Evolutionary conservation across 768 basidiomycete species (phyloP).

Genomic region (Hygrocybe coccinea): DNA sequence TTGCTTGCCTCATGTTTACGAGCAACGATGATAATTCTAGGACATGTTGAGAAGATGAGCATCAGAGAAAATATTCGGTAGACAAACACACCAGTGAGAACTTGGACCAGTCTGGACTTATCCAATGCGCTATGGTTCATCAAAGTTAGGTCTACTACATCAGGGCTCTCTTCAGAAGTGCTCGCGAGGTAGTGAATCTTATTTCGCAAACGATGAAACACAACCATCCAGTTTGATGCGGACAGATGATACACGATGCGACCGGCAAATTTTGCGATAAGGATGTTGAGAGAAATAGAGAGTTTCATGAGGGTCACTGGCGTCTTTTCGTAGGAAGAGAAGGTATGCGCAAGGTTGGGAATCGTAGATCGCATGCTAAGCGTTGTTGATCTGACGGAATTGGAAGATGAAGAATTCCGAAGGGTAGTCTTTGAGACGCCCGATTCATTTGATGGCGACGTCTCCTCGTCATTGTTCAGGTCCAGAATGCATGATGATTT

Average conservation of each 20-base stretch:
- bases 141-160: constrained; percentile 70
- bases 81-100: constrained; percentile 56
- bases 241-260: constrained; percentile 83
- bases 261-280: constrained; percentile 69
- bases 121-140: constrained; percentile 77
- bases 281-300: constrained; percentile 48
- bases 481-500: constrained; percentile 12
- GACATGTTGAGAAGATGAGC: constrained; percentile 3
- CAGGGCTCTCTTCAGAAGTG: constrained; percentile 41
- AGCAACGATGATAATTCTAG: constrained; percentile 76
- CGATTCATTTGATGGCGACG: constrained; percentile 8
- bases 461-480: constrained; percentile 10
- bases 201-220: constrained; percentile 62
- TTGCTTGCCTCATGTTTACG: constrained; percentile 73
- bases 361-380: constrained; percentile 38
- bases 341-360: constrained; percentile 35
- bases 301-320: constrained; percentile 57
- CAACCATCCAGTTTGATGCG: constrained; percentile 79
- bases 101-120: constrained; percentile 56
- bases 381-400: constrained; percentile 35
- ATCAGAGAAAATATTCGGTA: neutral
- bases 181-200: constrained; percentile 65
- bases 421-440: constrained; percentile 20
- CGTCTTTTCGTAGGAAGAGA: constrained; percentile 53
- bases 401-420: constrained; percentile 41